Evolutionary conservation across 208 protist genomes (phyloP).

Genomic region (Leishmania turanica): DNA sequence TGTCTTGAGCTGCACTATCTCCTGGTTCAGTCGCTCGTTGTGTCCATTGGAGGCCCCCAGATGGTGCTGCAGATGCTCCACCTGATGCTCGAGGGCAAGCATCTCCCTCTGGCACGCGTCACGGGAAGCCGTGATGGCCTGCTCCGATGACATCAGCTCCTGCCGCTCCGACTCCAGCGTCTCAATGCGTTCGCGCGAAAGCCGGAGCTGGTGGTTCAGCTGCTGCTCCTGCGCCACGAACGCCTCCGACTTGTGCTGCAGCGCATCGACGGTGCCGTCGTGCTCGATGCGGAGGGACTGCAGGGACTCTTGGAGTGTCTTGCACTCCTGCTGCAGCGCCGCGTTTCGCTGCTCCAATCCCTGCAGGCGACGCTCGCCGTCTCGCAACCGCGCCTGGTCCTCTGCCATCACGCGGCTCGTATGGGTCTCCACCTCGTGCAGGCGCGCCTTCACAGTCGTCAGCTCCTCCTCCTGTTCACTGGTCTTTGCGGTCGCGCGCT

Average conservation of each 20-base stretch:
- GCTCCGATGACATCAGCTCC: conserved; percentile 35
- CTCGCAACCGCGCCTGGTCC: conserved; percentile 32
- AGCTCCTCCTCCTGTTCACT: conserved; percentile 38
- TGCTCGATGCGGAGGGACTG: conserved; percentile 41
- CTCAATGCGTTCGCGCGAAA: conserved; percentile 38
- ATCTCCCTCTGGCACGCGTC: conserved; percentile 39
- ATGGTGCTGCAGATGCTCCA: conserved; percentile 44
- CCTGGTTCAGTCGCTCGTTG: conserved; percentile 56
- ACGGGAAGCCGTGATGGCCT: conserved; percentile 27
- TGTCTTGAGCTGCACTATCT: conserved; percentile 50
- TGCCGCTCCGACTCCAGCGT: conserved; percentile 38
- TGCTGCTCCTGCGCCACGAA: conserved; percentile 37
- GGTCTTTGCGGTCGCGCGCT: conserved; percentile 24
- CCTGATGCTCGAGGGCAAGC: conserved; percentile 35
- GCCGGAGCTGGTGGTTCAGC: conserved; percentile 28
- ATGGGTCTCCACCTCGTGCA: conserved; percentile 46
- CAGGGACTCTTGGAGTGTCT: conserved; percentile 47
- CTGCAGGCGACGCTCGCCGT: conserved; percentile 37
- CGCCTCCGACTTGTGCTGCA: conserved; percentile 39
- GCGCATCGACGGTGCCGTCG: conserved; percentile 38
- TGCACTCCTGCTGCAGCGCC: conserved; percentile 53
- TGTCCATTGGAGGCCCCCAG: conserved; percentile 49
- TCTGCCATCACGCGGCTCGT: conserved; percentile 39
- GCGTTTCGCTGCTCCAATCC: conserved; percentile 50
- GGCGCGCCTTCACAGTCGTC: conserved; percentile 15